Evolutionary conservation across 495 filamentous ascomycete genomes (phyloP).

Genomic region (Xylona heveae): DNA sequence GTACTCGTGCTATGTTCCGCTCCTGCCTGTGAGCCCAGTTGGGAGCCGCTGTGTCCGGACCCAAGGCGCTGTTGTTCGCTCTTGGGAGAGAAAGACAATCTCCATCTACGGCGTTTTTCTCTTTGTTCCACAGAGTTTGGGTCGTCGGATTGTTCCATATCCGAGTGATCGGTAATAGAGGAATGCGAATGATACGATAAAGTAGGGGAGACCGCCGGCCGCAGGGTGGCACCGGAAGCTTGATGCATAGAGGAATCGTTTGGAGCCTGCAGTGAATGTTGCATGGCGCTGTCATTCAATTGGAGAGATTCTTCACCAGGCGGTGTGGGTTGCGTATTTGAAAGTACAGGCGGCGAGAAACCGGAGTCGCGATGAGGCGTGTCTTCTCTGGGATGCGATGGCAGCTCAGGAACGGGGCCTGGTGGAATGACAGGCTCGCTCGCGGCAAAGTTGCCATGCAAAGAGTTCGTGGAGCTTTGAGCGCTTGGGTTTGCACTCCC

Average conservation of each 20-base stretch:
- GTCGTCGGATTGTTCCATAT: conserved; percentile 50
- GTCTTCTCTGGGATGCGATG: conserved; percentile 15
- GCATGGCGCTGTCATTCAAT: conserved; percentile 12
- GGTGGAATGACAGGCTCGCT: conserved; percentile 13
- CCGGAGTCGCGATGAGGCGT: conserved; percentile 3
- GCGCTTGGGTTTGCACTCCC: conserved; percentile 60
- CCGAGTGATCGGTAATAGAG: conserved; percentile 56
- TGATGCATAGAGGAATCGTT: conserved; percentile 10
- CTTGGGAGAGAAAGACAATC: conserved; percentile 36
- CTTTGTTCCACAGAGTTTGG: conserved; percentile 27
- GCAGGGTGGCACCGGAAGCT: conserved; percentile 27
- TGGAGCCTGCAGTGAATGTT: conserved; percentile 8
- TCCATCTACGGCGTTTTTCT: conserved; percentile 48
- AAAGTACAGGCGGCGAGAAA: neutral
- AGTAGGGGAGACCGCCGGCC: conserved; percentile 39
- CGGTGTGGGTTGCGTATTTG: neutral
- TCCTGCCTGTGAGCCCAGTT: conserved; percentile 34
- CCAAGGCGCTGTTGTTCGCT: conserved; percentile 29
- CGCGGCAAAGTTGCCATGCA: conserved; percentile 20
- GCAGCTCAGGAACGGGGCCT: conserved; percentile 19
- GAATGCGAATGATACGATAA: conserved; percentile 50
- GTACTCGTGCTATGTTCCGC: conserved; percentile 51
- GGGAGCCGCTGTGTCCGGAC: conserved; percentile 24
- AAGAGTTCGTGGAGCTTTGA: conserved; percentile 62
- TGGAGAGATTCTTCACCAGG: conserved; percentile 11